Percentiles rank a stretch among this genome's conserved stretches.
phyloP scores from a whole-genome alignment of 2,329 filamentous ascomycete genomes.

The Ceratocystiopsis sp. region DNA sequence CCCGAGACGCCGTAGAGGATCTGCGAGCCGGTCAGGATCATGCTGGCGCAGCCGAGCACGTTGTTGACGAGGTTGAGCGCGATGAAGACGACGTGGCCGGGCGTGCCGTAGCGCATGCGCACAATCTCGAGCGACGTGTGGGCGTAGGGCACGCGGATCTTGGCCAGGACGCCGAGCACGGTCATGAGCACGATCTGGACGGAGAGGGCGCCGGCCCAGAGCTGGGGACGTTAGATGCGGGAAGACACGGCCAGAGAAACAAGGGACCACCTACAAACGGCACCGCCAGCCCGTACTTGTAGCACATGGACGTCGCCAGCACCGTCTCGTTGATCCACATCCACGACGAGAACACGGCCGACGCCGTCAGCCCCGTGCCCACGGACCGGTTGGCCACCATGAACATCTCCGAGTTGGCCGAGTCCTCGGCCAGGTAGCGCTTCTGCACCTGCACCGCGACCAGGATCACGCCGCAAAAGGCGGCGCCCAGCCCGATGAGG shows the following conservation, averaged over 20 bases:
- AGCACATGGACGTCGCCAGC: slow-evolving; percentile 18
- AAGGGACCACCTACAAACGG: slow-evolving; percentile 15
- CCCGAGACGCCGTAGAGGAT: slow-evolving; percentile 22
- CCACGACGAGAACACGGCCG: slow-evolving; percentile 18
- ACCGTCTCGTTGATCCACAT: slow-evolving; percentile 27
- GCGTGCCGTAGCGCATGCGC: slow-evolving; percentile 19
- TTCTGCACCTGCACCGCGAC: slow-evolving; percentile 27
- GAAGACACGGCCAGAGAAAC: slow-evolving; percentile 24
- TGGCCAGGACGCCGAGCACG: slow-evolving; percentile 26
- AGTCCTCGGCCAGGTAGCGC: slow-evolving; percentile 23
- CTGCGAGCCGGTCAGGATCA: slow-evolving; percentile 21
- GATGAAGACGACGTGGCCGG: slow-evolving; percentile 21
- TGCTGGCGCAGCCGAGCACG: slow-evolving; percentile 21
- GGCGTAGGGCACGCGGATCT: slow-evolving; percentile 21
- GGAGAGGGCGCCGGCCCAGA: slow-evolving; percentile 5
- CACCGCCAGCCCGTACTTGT: slow-evolving; percentile 13
- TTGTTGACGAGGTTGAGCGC: slow-evolving; percentile 23
- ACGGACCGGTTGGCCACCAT: slow-evolving; percentile 19
- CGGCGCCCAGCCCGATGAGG: slow-evolving; percentile 27
- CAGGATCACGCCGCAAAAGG: slow-evolving; percentile 21
- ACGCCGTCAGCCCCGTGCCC: slow-evolving; percentile 15
- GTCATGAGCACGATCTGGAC: slow-evolving; percentile 7
- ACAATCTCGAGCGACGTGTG: slow-evolving; percentile 27
- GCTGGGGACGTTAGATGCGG: slow-evolving; percentile 9
- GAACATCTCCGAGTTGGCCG: slow-evolving; percentile 26